phyloP scores from a whole-genome alignment of 2,329 filamentous ascomycete genomes.

The Aurifilum marmelostoma region DNA sequence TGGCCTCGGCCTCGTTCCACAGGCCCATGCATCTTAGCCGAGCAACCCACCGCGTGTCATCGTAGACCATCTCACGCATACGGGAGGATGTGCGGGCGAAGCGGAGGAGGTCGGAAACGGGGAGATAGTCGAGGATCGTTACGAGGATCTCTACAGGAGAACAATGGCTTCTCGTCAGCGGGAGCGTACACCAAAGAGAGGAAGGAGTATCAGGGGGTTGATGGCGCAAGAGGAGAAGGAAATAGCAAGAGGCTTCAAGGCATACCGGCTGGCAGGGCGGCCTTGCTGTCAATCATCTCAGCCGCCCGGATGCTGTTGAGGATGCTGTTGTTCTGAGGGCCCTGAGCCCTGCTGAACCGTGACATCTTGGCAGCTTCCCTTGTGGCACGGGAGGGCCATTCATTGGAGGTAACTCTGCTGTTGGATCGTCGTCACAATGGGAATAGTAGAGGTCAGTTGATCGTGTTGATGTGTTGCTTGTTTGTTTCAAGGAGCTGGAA shows the following conservation, averaged over 20 bases:
- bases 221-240: not conserved
- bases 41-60: slow-evolving; percentile 93
- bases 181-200: too few relatives aligned
- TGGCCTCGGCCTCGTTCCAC: slow-evolving; percentile 89
- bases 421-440: not conserved
- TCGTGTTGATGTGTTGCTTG: not conserved
- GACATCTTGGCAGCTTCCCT: slow-evolving; percentile 42
- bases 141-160: slow-evolving; percentile 74
- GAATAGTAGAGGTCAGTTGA: not conserved
- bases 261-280: slow-evolving; percentile 80
- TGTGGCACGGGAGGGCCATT: not conserved
- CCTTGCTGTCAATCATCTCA: slow-evolving; percentile 77
- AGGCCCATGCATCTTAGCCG: slow-evolving; percentile 83
- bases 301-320: slow-evolving; percentile 79
- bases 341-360: slow-evolving; percentile 44
- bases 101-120: slow-evolving; percentile 80
- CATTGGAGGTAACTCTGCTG: slow-evolving; percentile 1
- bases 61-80: slow-evolving; percentile 97
- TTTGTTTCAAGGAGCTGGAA: not conserved
- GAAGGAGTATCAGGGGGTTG: too few relatives aligned
- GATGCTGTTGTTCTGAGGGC: slow-evolving; percentile 55
- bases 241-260: slow-evolving; percentile 4
- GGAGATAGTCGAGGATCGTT: slow-evolving; percentile 85
- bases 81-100: slow-evolving; percentile 84
- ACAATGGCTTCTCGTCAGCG: not conserved